These are phyloP conservation scores for Exidia glandulosa DNA, from an alignment of 768 basidiomycete species.

Conservation along the genomic window DNA sequence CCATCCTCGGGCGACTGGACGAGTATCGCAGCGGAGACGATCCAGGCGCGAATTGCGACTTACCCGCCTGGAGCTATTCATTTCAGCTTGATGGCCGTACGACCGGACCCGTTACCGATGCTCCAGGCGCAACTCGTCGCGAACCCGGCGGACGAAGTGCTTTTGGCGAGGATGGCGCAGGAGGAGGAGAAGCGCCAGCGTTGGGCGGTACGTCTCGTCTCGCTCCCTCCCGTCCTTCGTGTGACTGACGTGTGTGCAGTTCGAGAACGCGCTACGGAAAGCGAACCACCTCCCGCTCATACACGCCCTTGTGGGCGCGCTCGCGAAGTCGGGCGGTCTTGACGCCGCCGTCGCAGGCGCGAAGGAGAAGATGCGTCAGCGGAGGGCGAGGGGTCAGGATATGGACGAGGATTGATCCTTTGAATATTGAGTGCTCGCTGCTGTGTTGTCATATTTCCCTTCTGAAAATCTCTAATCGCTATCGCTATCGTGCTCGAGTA, in stretches of 20 bases:
- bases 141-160: slow-evolving; percentile 35
- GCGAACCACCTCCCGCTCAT: slow-evolving; percentile 82
- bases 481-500: too few relatives aligned
- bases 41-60: slow-evolving; percentile 79
- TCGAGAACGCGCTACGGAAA: slow-evolving; percentile 76
- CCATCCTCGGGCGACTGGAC: slow-evolving; percentile 75
- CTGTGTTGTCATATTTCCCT: too few relatives aligned
- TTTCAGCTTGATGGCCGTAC: slow-evolving; percentile 84
- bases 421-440: too few relatives aligned
- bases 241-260: slow-evolving; percentile 29
- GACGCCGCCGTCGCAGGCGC: slow-evolving; percentile 37
- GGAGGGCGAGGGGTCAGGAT: slow-evolving; percentile 30
- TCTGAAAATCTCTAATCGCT: too few relatives aligned
- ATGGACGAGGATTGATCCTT: slow-evolving; percentile 24
- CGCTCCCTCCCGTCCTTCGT: slow-evolving; percentile 1
- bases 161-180: slow-evolving; percentile 44
- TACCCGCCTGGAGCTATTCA: slow-evolving; percentile 86
- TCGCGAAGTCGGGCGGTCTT: slow-evolving; percentile 62
- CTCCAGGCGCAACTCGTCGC: slow-evolving; percentile 49
- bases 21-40: slow-evolving; percentile 68
- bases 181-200: slow-evolving; percentile 68
- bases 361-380: slow-evolving; percentile 32
- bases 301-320: slow-evolving; percentile 57
- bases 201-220: slow-evolving; percentile 62
- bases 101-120: slow-evolving; percentile 65